Conservation (phyloP, 768 basidiomycete species). For the Collybiopsis luxurians region DNA sequence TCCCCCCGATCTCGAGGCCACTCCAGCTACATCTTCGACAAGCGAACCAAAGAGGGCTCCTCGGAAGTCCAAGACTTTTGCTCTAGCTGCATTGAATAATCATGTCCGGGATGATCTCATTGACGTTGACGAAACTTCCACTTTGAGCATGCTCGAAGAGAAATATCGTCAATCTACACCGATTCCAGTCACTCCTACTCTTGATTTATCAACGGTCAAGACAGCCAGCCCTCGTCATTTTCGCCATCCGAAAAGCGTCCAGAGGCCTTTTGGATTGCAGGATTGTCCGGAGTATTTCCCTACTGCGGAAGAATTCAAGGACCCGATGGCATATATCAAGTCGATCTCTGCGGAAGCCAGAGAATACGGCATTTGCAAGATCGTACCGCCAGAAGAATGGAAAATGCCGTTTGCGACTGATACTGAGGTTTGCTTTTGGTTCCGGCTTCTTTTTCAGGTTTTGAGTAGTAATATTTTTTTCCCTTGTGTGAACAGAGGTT, state of each 20-base stretch:
- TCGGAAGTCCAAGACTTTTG: conserved; percentile 89
- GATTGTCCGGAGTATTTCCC: conserved; percentile 93
- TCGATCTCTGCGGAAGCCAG: conserved; percentile 70
- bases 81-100: conserved; percentile 72
- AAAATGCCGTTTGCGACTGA: conserved; percentile 95
- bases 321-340: conserved; percentile 92
- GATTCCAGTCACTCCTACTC: conserved; percentile 57
- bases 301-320: conserved; percentile 85
- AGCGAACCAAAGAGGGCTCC: conserved; percentile 65
- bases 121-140: conserved; percentile 52
- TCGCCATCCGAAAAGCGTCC: conserved; percentile 32
- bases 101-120: conserved; percentile 57
- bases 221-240: conserved; percentile 51
- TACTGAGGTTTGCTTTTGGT: conserved; percentile 68
- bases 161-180: conserved; percentile 50
- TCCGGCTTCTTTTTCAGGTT: conserved; percentile 27
- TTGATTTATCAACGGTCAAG: conserved; percentile 74
- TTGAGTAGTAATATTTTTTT: conserved; percentile 34
- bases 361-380: conserved; percentile 90
- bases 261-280: conserved; percentile 79
- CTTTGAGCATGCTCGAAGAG: conserved; percentile 43
- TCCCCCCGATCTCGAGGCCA: conserved; percentile 30
- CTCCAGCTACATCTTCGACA: conserved; percentile 30
- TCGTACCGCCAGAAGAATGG: conserved; percentile 92
- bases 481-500: conserved; percentile 58